Base-by-base conservation (phyloP, 768 basidiomycete species). In the Sporobolomyces phaffii region DNA sequence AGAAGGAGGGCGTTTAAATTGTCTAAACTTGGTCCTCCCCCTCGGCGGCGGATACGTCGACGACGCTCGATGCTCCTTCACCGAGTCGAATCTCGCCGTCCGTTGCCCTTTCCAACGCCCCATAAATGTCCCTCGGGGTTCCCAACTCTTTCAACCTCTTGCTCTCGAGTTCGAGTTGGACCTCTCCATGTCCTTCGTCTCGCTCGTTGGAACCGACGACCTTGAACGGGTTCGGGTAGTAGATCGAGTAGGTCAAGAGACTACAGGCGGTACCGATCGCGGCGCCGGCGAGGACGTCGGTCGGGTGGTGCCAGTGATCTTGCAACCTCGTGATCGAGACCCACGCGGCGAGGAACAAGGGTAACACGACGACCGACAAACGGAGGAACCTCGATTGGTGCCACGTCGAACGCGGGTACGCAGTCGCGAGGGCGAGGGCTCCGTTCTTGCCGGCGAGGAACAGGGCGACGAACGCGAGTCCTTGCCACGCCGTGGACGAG, bases 381-480 rank as follows among this genome's bases (percentile, higher is more conserved):
- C 70, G 66, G 11, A 73, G 60, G 53, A 72, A 48, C 22, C 68
- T 72, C 26, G 75, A 73, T 31, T 54, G 51, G 54, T 68, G 45
- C 43, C 64, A 54, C 51, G 68, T 48, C 40, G 73, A 65, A 51
- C 64, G 50, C 15, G 69, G 60, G 48, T 66, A 60, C 5, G 54
- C 40, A 22, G 67, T 60, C n/a, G 64, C 51, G 56, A 70, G 60
- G 20, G 70, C 68, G 67, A 73, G 72, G 18, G 64, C 69, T 33
- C 70, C 71, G 41, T 65, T 72, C 54, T 74, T 71, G n/a, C 68
- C 65, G 2, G 69, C 63, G 9, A 69, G 50, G 65, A 73, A 73
- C 17, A 73, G 62, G 3, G 64, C 5, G n/a, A 73, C 61, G 60
- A 69, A 69, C 45, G 69, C 24, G 34, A 70, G 48, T 20, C 65